Evolutionary conservation across 495 filamentous ascomycete genomes (phyloP).

Genomic region (Daldinia caldariorum): DNA sequence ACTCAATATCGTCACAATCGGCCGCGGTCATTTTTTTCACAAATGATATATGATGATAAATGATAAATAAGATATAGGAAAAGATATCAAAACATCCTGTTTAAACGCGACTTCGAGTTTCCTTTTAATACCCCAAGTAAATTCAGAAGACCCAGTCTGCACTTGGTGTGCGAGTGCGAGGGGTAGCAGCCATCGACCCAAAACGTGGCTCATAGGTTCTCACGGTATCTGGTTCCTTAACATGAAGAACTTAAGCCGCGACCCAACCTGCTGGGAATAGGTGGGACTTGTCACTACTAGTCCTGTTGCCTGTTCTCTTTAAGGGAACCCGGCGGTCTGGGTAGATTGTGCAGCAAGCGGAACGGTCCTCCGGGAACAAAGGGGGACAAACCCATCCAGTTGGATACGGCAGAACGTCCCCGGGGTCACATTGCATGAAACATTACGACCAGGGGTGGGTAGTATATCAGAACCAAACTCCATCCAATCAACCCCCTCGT

Average conservation of each 20-base stretch:
- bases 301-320: neutral
- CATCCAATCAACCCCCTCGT: slow-evolving; percentile 18
- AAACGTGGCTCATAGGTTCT: neutral
- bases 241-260: slow-evolving; percentile 25
- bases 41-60: neutral
- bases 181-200: slow-evolving; percentile 2
- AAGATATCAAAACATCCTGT: neutral
- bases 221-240: neutral
- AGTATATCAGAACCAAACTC: neutral
- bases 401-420: slow-evolving; percentile 17
- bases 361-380: slow-evolving; percentile 11
- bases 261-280: slow-evolving; percentile 21
- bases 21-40: slow-evolving; percentile 11
- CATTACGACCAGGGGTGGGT: slow-evolving; percentile 18
- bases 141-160: neutral
- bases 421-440: slow-evolving; percentile 17
- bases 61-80: slow-evolving; percentile 3
- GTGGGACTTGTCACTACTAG: neutral
- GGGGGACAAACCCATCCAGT: slow-evolving; percentile 20
- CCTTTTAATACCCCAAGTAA: slow-evolving; percentile 24
- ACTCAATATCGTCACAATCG: slow-evolving; percentile 30
- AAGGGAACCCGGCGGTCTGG: slow-evolving; percentile 29
- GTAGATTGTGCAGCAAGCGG: neutral
- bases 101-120: neutral
- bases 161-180: neutral